phyloP scores from a whole-genome alignment of 2,329 filamentous ascomycete genomes.

The Arthrobotrys sphaeroides region DNA sequence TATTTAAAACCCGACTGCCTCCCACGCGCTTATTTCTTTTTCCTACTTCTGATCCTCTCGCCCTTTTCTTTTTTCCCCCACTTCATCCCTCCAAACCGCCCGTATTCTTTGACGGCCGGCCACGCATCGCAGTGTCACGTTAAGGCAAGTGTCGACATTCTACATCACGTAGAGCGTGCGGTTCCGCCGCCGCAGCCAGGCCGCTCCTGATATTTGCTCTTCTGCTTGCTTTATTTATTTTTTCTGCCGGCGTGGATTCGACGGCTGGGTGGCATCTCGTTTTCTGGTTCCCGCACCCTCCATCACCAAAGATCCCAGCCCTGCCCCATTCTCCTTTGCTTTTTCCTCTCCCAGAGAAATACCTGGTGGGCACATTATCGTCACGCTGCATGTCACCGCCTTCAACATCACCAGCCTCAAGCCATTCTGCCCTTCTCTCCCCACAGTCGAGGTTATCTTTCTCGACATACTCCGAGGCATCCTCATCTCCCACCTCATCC shows the following conservation, averaged over 20 bases:
- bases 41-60: constrained; percentile 47
- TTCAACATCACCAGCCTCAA: constrained; percentile 26
- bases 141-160: constrained; percentile 40
- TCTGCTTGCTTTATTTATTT: no score
- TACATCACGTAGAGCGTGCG: constrained; percentile 6
- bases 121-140: constrained; percentile 43
- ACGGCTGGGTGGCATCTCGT: constrained; percentile 7
- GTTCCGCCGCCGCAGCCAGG: not conserved
- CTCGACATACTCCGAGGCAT: constrained; percentile 14
- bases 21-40: constrained; percentile 55
- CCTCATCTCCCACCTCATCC: not conserved
- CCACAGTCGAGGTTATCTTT: constrained; percentile 2
- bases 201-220: constrained; percentile 19
- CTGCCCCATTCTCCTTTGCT: constrained; percentile 21
- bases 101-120: constrained; percentile 5
- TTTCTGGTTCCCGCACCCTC: constrained; percentile 16
- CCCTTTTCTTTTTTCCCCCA: constrained; percentile 45
- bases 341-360: constrained; percentile 22
- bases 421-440: not conserved
- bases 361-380: constrained; percentile 38
- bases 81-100: constrained; percentile 20
- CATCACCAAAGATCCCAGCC: constrained; percentile 17
- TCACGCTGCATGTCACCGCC: constrained; percentile 28
- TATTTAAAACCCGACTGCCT: constrained; percentile 48
- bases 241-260: constrained; percentile 5